Conservation (phyloP, 257 asterid species). For the Misopates orontium region DNA sequence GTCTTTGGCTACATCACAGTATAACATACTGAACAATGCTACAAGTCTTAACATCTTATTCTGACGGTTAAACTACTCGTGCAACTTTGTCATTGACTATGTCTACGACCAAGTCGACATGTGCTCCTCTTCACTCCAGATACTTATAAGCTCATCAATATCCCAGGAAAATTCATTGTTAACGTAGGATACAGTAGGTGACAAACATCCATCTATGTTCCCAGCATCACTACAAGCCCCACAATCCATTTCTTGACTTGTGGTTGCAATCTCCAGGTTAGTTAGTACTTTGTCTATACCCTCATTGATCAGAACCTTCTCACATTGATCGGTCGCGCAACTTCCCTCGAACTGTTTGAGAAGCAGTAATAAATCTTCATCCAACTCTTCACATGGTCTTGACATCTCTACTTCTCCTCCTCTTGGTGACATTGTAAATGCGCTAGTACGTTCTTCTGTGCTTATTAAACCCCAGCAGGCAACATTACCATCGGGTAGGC, state of each 20-base stretch:
- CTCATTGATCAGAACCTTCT: slow-evolving; percentile 18
- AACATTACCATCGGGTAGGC: neutral
- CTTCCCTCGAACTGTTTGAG: slow-evolving; percentile 24
- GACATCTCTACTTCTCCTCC: slow-evolving; percentile 8
- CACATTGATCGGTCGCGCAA: slow-evolving; percentile 13
- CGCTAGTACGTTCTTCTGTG: neutral
- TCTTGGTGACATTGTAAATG: slow-evolving; percentile 20
- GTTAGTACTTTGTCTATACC: neutral
- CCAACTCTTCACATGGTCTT: slow-evolving; percentile 30
- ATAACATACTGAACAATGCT: no score
- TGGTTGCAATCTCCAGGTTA: slow-evolving; percentile 7
- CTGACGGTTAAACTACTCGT: neutral
- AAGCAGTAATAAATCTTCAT: slow-evolving; percentile 32
- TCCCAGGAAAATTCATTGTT: slow-evolving; percentile 33
- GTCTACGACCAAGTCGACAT: slow-evolving; percentile 32
- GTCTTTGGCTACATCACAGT: neutral
- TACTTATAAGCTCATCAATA: slow-evolving; percentile 11
- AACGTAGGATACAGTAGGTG: slow-evolving; percentile 40
- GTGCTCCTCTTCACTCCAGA: slow-evolving; percentile 39
- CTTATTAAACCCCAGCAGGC: neutral
- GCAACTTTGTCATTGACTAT: neutral
- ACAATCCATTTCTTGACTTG: slow-evolving; percentile 9
- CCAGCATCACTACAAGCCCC: slow-evolving; percentile 20
- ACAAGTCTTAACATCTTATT: neutral
- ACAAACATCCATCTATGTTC: slow-evolving; percentile 26